Conservation (phyloP, 768 basidiomycete genomes). For the Baorangia bicolor region DNA sequence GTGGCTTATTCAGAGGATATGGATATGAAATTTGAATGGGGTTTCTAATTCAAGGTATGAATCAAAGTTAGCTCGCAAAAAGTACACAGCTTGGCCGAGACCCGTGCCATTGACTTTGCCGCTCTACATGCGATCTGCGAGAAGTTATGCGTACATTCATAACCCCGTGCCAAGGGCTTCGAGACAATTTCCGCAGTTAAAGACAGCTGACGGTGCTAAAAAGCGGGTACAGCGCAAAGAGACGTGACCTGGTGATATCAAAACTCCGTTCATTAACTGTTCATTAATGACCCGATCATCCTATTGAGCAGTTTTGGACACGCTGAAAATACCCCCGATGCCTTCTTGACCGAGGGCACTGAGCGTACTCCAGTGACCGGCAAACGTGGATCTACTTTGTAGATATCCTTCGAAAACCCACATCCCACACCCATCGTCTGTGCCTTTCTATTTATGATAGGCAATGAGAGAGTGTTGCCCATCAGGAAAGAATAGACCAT, state of each 20-base stretch:
- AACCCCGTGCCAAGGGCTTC: conserved; percentile 14
- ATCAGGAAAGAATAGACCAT: conserved; percentile 22
- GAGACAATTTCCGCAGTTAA: conserved; percentile 27
- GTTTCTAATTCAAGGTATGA: conserved; percentile 17
- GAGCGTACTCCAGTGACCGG: conserved; percentile 53
- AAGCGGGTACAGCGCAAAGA: not conserved
- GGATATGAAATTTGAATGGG: conserved; percentile 7
- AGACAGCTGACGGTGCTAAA: conserved; percentile 5
- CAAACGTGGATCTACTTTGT: conserved; percentile 46
- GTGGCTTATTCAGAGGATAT: conserved; percentile 8
- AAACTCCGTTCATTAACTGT: conserved; percentile 27
- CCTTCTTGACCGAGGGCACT: conserved; percentile 31
- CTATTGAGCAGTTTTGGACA: conserved; percentile 42
- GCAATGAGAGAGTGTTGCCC: not conserved
- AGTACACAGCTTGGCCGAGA: conserved; percentile 12
- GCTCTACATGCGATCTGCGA: conserved; percentile 17
- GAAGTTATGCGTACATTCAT: conserved; percentile 7
- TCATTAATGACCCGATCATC: conserved; percentile 30
- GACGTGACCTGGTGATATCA: conserved; percentile 2
- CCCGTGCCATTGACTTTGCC: conserved; percentile 7
- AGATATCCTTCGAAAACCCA: conserved; percentile 62
- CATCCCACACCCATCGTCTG: conserved; percentile 41
- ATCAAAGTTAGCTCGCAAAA: conserved; percentile 23
- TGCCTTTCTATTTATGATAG: conserved; percentile 38
- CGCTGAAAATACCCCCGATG: conserved; percentile 56